Evolutionary conservation across 2,329 filamentous ascomycete species (phyloP).

Genomic region (Elsinoe arachidis): DNA sequence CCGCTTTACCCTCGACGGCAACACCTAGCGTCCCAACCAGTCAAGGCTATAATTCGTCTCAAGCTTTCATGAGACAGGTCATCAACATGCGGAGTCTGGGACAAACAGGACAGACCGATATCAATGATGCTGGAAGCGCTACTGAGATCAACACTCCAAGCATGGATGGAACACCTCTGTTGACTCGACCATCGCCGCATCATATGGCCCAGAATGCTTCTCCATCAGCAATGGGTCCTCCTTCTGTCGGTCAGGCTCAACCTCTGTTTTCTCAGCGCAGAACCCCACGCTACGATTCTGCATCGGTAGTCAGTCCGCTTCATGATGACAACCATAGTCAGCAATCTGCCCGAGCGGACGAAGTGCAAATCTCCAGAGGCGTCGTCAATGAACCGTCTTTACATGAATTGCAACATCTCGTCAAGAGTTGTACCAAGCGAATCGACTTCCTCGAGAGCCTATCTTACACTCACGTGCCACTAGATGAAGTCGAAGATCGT

Average conservation of each 20-base stretch:
- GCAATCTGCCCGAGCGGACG: neutral
- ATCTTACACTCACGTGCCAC: constrained; percentile 57
- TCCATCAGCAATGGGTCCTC: neutral
- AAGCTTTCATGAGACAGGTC: constrained; percentile 11
- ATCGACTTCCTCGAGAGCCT: constrained; percentile 61
- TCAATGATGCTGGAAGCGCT: constrained; percentile 28
- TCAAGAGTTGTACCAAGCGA: constrained; percentile 43
- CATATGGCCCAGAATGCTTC: constrained; percentile 26
- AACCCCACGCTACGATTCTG: neutral
- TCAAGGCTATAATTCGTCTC: constrained; percentile 17
- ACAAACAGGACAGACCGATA: constrained; percentile 29
- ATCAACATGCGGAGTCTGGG: neutral
- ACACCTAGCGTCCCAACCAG: constrained; percentile 25
- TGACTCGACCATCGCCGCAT: constrained; percentile 6
- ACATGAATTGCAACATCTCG: constrained; percentile 41
- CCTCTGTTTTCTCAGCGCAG: neutral
- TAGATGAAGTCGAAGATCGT: constrained; percentile 61
- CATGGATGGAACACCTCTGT: constrained; percentile 31
- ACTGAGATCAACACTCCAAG: constrained; percentile 43
- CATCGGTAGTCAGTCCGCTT: neutral
- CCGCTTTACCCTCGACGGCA: constrained; percentile 25
- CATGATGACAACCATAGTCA: neutral
- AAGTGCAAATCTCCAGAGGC: neutral
- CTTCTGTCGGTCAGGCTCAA: neutral
- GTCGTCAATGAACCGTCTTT: neutral